phyloP scores from a whole-genome alignment of 768 basidiomycete genomes.

The Trametes coccinea region DNA sequence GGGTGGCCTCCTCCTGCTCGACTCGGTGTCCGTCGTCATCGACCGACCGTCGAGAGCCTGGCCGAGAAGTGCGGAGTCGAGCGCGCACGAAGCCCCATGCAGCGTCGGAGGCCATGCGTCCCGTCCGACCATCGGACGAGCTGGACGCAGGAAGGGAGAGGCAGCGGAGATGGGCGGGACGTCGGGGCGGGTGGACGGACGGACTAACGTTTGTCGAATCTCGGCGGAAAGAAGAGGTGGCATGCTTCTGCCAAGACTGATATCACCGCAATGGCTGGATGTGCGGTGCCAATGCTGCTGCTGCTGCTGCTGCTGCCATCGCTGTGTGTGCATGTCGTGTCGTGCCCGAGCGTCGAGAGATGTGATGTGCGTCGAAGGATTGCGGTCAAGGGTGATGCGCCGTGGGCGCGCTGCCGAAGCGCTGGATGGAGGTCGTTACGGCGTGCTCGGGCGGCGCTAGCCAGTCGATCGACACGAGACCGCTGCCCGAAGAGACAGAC shows the following conservation, averaged over 20 bases:
- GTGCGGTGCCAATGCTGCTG: background rate
- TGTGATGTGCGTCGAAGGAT: background rate
- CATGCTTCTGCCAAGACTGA: slow-evolving; percentile 20
- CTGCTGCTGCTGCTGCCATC: background rate
- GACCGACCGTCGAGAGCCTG: background rate
- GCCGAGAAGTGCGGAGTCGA: background rate
- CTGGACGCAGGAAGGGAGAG: background rate
- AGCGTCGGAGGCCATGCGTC: background rate
- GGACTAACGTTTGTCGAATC: slow-evolving; percentile 25
- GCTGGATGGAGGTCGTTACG: no score
- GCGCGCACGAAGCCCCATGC: background rate
- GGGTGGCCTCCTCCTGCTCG: background rate
- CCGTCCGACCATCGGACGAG: background rate
- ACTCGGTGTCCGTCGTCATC: background rate
- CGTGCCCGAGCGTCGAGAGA: background rate
- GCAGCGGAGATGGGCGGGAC: background rate
- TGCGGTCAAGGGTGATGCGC: background rate
- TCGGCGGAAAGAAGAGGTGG: slow-evolving; percentile 19
- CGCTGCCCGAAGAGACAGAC: background rate
- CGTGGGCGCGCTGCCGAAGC: background rate
- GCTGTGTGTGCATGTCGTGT: background rate
- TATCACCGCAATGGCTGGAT: slow-evolving; percentile 2
- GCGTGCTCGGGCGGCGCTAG: background rate
- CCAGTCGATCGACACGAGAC: background rate
- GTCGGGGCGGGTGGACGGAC: background rate